Conservation (phyloP, 345 rosid genomes). For the Hibiscus tridactylites region DNA sequence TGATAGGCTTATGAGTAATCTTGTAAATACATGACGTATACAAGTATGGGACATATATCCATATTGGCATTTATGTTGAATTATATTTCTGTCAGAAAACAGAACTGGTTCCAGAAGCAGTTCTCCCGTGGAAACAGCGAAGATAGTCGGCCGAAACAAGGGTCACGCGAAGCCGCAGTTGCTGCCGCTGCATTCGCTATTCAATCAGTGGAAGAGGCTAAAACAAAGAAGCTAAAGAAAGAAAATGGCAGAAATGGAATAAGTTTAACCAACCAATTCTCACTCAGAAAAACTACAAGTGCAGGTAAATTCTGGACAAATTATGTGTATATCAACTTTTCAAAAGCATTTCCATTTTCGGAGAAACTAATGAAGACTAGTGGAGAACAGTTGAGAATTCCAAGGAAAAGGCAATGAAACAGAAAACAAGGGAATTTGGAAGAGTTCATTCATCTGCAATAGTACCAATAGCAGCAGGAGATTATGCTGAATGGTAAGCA, state of each 20-base stretch:
- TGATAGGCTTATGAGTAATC: too few species aligned
- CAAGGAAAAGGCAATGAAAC: not conserved
- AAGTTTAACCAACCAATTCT: not conserved
- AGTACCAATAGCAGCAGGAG: not conserved
- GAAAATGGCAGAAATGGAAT: not conserved
- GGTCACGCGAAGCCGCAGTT: slow-evolving; percentile 19
- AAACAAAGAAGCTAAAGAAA: slow-evolving; percentile 7
- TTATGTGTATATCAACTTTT: not conserved
- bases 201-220: slow-evolving; percentile 22
- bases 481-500: slow-evolving; percentile 13
- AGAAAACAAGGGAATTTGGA: slow-evolving; percentile 1
- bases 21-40: too few species aligned
- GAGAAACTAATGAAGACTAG: not conserved
- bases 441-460: not conserved
- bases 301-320: slow-evolving; percentile 5
- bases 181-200: slow-evolving; percentile 33
- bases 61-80: not conserved
- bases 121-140: not conserved
- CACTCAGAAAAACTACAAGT: slow-evolving; percentile 13
- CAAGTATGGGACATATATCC: not conserved
- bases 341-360: not conserved
- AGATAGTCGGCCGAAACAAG: slow-evolving; percentile 13
- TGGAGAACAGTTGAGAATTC: slow-evolving; percentile 7
- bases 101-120: slow-evolving; percentile 13
- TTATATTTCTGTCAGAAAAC: not conserved